Evolutionary conservation across 768 basidiomycete genomes (phyloP).

Genomic region (Mycena kentingensis): DNA sequence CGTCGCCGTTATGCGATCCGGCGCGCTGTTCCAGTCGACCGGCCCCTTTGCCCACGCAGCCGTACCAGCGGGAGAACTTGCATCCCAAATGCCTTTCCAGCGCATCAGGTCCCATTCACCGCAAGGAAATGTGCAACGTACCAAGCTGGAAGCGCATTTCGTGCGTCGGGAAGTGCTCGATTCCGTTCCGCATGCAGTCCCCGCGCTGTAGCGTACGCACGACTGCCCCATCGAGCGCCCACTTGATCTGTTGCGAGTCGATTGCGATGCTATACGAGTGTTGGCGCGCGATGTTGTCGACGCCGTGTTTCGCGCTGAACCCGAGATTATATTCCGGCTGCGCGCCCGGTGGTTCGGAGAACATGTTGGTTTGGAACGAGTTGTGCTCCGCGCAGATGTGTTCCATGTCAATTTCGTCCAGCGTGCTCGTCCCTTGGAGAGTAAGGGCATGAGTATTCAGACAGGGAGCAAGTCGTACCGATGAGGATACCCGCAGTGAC

Average conservation of each 20-base stretch:
- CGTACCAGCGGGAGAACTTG: conserved; percentile 42
- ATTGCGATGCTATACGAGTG: conserved; percentile 46
- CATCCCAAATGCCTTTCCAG: conserved; percentile 43
- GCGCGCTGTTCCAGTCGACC: conserved; percentile 40
- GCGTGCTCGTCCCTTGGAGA: conserved; percentile 13
- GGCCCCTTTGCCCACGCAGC: conserved; percentile 46
- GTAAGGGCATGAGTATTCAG: not conserved
- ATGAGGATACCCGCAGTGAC: conserved; percentile 46
- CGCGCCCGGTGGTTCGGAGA: conserved; percentile 33
- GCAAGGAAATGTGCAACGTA: not conserved
- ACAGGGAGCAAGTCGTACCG: conserved; percentile 25
- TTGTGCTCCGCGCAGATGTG: conserved; percentile 38
- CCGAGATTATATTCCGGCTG: conserved; percentile 36
- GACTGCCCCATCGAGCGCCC: conserved; percentile 40
- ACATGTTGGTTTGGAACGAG: conserved; percentile 47
- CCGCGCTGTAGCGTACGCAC: conserved; percentile 35
- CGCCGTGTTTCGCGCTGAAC: conserved; percentile 36
- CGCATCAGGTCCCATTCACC: not conserved
- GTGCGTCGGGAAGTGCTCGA: conserved; percentile 39
- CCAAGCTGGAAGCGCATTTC: conserved; percentile 40
- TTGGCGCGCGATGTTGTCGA: conserved; percentile 20
- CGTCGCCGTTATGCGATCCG: conserved; percentile 33
- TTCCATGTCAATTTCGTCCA: conserved; percentile 48
- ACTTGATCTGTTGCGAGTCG: conserved; percentile 38
- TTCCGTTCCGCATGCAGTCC: conserved; percentile 36